Evolutionary conservation across 2,329 filamentous ascomycete species (phyloP), one percentile per base, ranked within the genome.

Genomic region (Fusarium robinianum): DNA sequence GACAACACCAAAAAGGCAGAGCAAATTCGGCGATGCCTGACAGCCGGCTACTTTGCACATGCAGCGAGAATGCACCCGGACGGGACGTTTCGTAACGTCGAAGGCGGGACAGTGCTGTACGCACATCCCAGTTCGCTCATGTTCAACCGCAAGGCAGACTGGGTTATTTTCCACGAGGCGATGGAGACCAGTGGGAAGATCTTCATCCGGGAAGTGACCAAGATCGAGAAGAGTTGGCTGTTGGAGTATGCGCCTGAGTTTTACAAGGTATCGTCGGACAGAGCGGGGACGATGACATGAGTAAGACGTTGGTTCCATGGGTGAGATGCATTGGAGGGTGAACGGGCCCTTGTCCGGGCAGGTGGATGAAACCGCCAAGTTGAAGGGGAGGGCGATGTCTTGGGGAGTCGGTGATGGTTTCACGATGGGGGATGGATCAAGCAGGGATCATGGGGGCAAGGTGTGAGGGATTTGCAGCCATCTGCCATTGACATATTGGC

Each of bases 71-170:
- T 97, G 91, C 89, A 95, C 67, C 79, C 88, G 0, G 92, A 97
- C 72, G 94, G 94, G 10, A 91, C 83, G 5, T 96, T 96, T 66
- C 83, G 81, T 57, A 92, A 89, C 36, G 84, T 96, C n/a, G 84
- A 85, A 49, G 90, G 90, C 19, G 83, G 83, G 25, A 86, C 85
- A 36, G 80, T 83, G 5, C 74, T 97, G 39, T 81, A 95, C 72
- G 90, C 90, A 15, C 94, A 99, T 69, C 94, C 94, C 1, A 95
- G 83, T 63, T 95, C 88, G 25, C 72, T 97, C 57, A 90, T 97
- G 83, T 97, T 97, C 74, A 95, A 96, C 67, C 84, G 91, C 43
- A 96, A 95, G 72, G 90, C 90, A 8, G 90, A 96, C 53, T 97
- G 92, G 90, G 90, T 97, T 8, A 80, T 99, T 22, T 99, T 96